Conservation (phyloP, 2,329 filamentous ascomycete species). For the Sporothrix schenckii region DNA sequence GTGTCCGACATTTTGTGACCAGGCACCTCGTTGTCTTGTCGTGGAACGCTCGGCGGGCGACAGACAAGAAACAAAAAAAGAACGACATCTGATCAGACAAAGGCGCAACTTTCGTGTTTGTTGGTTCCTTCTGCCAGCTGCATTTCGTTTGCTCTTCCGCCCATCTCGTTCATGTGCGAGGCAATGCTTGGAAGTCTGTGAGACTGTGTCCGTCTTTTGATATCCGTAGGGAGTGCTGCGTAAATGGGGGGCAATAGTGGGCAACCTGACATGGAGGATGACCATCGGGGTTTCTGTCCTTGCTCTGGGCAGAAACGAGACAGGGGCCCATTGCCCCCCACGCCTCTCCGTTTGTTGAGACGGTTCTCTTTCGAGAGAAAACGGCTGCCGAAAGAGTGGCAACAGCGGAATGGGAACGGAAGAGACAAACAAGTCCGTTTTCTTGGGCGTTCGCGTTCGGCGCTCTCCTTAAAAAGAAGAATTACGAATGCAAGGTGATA, state of each 20-base stretch:
- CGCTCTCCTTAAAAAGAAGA: background rate
- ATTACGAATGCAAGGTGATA: background rate
- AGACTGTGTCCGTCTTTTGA: background rate
- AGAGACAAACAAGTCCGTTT: background rate
- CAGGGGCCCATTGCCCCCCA: background rate
- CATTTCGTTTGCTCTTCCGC: background rate
- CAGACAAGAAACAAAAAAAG: background rate
- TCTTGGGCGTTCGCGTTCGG: too few species aligned
- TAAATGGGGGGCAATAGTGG: background rate
- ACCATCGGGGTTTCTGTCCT: background rate
- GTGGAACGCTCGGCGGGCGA: background rate
- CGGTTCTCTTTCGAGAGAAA: background rate
- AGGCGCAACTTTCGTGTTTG: slow-evolving; percentile 13
- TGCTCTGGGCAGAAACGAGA: background rate
- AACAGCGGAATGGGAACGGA: background rate
- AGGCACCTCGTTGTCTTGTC: background rate
- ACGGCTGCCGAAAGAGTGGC: background rate
- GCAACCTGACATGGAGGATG: background rate
- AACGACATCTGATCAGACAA: background rate
- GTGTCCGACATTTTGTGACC: background rate
- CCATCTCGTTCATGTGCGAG: background rate
- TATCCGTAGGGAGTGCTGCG: background rate
- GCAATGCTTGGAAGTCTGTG: background rate
- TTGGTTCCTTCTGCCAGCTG: background rate
- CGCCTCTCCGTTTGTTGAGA: slow-evolving; percentile 1